phyloP scores from a whole-genome alignment of 176 grass and related monocot genomes.

The Rhynchospora pubera region DNA sequence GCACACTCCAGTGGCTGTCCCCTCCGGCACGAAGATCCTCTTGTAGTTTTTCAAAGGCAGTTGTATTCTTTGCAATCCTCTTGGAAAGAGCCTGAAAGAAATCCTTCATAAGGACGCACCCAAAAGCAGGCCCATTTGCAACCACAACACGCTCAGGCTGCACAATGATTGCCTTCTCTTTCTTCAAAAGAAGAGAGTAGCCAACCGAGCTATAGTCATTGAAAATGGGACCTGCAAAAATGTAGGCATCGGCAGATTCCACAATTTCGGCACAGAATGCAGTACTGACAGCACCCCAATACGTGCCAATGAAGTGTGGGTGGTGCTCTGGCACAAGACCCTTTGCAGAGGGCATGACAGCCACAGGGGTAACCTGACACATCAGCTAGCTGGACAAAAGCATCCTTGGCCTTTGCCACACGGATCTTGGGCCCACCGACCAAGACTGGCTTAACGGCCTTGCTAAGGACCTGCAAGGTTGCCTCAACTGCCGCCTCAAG shows the following conservation, averaged over 20 bases:
- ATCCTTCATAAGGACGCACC: conserved; percentile 70
- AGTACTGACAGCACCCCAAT: conserved; percentile 84
- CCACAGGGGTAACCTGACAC: conserved; percentile 59
- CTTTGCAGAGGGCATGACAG: conserved; percentile 81
- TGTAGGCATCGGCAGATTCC: conserved; percentile 69
- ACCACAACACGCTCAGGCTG: conserved; percentile 62
- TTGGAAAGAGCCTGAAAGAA: conserved; percentile 48
- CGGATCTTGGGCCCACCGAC: conserved; percentile 64
- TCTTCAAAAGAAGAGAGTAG: conserved; percentile 83
- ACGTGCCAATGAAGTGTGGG: conserved; percentile 70
- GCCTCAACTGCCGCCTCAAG: conserved; percentile 66
- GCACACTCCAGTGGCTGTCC: conserved; percentile 35
- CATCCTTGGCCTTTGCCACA: conserved; percentile 50
- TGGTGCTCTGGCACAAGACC: conserved; percentile 70
- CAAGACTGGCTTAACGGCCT: conserved; percentile 73
- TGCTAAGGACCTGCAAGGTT: conserved; percentile 55
- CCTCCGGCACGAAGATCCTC: conserved; percentile 75
- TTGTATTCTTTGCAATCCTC: conserved; percentile 60
- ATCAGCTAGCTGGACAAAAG: conserved; percentile 47
- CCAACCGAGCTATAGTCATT: conserved; percentile 94
- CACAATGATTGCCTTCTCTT: conserved; percentile 79
- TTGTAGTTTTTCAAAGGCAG: conserved; percentile 66
- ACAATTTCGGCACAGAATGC: conserved; percentile 78
- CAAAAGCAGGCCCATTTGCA: conserved; percentile 63
- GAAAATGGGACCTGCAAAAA: conserved; percentile 80